phyloP scores from a whole-genome alignment of 1,139 yeast species.

The Arxiozyma slooffiae region DNA sequence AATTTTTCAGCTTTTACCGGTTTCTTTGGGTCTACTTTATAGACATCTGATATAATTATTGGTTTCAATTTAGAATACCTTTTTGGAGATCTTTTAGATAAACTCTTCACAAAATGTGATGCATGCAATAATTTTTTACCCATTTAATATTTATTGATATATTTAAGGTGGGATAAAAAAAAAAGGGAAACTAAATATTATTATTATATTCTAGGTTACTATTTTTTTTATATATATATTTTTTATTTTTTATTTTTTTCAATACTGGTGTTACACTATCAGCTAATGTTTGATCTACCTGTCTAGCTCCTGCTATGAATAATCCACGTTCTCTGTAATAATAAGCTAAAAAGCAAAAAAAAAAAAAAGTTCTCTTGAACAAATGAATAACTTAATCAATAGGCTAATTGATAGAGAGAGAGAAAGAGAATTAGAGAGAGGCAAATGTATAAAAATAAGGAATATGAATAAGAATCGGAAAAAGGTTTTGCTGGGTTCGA shows the following conservation, averaged over 20 bases:
- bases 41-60: conserved; percentile 12
- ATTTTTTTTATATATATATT: too few species aligned
- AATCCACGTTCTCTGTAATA: background rate
- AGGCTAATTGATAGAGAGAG: too few species aligned
- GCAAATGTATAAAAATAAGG: too few species aligned
- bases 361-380: background rate
- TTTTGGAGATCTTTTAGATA: conserved; percentile 8
- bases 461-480: background rate
- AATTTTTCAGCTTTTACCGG: conserved; percentile 11
- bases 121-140: conserved; percentile 7
- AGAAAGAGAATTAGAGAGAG: background rate
- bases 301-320: background rate
- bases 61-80: conserved; percentile 9
- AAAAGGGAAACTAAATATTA: too few species aligned
- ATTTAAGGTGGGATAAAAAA: too few species aligned
- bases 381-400: background rate
- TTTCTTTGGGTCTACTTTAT: conserved; percentile 11
- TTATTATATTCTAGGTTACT: too few species aligned
- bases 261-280: too few species aligned
- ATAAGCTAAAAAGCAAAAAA: too few species aligned
- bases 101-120: conserved; percentile 8
- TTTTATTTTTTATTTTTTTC: too few species aligned
- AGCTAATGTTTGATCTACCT: background rate
- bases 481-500: background rate
- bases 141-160: background rate